A percentile compares a stretch with the other conserved stretches of the same genome.
These are phyloP conservation scores for Russula compacta DNA, from an alignment of 768 basidiomycete genomes.

Conservation along the genomic window DNA sequence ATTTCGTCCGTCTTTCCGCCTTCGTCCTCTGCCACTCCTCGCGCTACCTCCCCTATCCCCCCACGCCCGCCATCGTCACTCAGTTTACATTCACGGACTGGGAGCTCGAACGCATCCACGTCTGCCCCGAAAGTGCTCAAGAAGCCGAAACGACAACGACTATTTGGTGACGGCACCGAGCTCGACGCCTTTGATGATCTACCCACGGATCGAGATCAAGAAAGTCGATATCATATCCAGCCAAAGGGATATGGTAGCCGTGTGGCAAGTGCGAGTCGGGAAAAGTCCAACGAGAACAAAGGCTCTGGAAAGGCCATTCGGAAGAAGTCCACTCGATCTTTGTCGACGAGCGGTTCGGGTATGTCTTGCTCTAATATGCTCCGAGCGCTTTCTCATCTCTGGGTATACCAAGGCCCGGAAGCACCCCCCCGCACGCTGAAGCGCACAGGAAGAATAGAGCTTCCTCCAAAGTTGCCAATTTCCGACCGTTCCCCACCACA, in stretches of 20 bases:
- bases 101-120: conserved; percentile 35
- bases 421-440: conserved; percentile 32
- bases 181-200: conserved; percentile 84
- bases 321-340: conserved; percentile 45
- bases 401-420: conserved; percentile 7
- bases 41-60: conserved; percentile 48
- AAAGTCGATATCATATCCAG: conserved; percentile 63
- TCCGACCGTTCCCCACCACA: conserved; percentile 32
- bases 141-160: conserved; percentile 65
- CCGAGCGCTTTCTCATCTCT: conserved; percentile 23
- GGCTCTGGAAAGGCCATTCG: conserved; percentile 48
- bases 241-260: conserved; percentile 62
- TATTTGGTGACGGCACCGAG: conserved; percentile 84
- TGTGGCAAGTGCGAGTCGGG: conserved; percentile 44
- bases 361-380: conserved; percentile 13
- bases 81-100: conserved; percentile 33
- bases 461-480: conserved; percentile 31
- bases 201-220: conserved; percentile 76
- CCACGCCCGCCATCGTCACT: conserved; percentile 50
- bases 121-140: conserved; percentile 58
- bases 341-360: conserved; percentile 32
- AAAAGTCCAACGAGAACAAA: conserved; percentile 32
- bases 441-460: conserved; percentile 49
- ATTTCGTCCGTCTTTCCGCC: conserved; percentile 67
- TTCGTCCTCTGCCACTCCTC: conserved; percentile 31